phyloP scores from a whole-genome alignment of 495 filamentous ascomycete species.

The Emericellopsis terricola region DNA sequence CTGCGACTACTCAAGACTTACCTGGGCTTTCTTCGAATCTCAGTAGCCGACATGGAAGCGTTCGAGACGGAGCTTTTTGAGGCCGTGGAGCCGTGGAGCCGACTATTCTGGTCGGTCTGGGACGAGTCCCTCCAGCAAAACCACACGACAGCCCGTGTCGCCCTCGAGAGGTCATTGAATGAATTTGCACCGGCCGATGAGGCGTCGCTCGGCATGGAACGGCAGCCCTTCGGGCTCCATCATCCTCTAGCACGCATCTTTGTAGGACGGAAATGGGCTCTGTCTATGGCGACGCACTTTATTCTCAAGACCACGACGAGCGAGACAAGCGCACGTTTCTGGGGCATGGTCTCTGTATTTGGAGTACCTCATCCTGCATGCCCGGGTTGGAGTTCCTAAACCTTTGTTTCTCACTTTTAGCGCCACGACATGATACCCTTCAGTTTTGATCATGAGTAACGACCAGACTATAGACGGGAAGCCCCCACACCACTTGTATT shows the following conservation, averaged over 20 bases:
- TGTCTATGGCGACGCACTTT: not conserved
- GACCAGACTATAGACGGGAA: no score
- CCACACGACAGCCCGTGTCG: no score
- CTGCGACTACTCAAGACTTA: not conserved
- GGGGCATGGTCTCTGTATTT: not conserved
- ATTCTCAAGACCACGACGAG: not conserved
- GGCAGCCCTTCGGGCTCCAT: no score
- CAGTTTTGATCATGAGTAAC: no score
- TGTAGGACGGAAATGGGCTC: not conserved
- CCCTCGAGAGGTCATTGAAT: no score
- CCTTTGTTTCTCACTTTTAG: no score
- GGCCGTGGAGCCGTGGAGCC: not conserved
- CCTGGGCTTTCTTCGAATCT: not conserved
- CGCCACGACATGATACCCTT: not conserved
- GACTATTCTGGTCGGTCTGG: constrained; percentile 1
- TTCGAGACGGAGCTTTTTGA: not conserved
- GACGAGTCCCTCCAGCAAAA: not conserved
- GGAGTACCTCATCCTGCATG: not conserved
- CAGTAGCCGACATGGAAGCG: not conserved
- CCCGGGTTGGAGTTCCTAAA: not conserved
- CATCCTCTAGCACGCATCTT: no score
- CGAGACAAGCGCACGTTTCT: not conserved
- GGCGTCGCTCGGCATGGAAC: no score
- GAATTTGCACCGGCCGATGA: no score
- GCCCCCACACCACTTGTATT: no score